phyloP scores from a whole-genome alignment of 331 rosid genomes.

The Prunus yedoensis region DNA sequence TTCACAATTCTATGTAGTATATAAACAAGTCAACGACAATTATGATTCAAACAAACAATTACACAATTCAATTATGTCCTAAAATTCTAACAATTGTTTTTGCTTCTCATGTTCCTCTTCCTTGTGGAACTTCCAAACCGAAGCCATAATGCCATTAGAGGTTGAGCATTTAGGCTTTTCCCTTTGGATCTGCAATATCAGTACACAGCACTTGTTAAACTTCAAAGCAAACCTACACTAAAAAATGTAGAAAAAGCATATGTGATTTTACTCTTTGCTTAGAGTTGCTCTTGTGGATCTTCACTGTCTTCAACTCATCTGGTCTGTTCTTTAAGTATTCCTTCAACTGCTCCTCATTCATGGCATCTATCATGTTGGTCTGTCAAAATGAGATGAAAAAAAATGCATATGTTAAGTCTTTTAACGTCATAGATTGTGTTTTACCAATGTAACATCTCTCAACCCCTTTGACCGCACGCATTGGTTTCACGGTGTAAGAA shows the following conservation, averaged over 20 bases:
- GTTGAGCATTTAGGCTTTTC: slow-evolving; percentile 45
- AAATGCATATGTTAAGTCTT: not conserved
- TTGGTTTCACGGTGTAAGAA: not conserved
- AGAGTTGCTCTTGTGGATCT: slow-evolving; percentile 28
- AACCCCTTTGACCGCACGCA: not conserved
- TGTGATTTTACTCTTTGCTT: slow-evolving; percentile 29
- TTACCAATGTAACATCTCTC: too few species aligned
- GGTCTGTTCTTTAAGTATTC: slow-evolving; percentile 32
- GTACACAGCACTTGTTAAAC: not conserved
- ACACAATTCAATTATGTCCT: not conserved
- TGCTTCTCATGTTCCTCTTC: slow-evolving; percentile 17
- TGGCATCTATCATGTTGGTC: slow-evolving; percentile 45
- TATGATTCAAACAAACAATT: not conserved
- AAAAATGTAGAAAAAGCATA: not conserved
- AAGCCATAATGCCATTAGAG: slow-evolving; percentile 55
- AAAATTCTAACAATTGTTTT: not conserved
- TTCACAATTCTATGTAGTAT: too few species aligned
- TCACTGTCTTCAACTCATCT: slow-evolving; percentile 31
- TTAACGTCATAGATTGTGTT: not conserved
- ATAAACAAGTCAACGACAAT: not conserved
- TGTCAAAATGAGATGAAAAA: slow-evolving; percentile 9
- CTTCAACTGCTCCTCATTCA: slow-evolving; percentile 44
- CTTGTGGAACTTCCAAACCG: slow-evolving; percentile 68
- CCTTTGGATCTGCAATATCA: slow-evolving; percentile 34
- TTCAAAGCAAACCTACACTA: too few species aligned